Percentiles rank a stretch among this genome's conserved stretches.
Evolutionary conservation across 441 rosid genomes (phyloP).

Genomic region (Populus trichocarpa): DNA sequence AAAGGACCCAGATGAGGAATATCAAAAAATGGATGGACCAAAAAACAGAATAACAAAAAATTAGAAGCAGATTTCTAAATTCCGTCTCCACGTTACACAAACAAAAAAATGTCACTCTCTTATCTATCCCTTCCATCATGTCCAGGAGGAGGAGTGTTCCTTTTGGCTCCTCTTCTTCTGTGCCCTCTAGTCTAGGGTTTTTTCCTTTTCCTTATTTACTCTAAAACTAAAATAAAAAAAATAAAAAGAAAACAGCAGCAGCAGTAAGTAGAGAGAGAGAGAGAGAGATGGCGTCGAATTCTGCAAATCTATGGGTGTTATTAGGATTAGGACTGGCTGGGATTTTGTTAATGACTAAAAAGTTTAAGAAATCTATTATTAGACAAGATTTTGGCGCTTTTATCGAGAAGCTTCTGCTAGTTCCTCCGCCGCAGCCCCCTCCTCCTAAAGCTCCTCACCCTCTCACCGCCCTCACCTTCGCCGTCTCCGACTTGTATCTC

Average conservation of each 20-base stretch:
- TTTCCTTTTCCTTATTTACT: too few species aligned
- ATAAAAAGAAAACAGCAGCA: too few species aligned
- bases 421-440: constrained; percentile 97
- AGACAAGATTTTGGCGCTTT: constrained; percentile 94
- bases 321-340: constrained; percentile 92
- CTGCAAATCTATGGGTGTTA: constrained; percentile 84
- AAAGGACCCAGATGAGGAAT: neutral
- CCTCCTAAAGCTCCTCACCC: constrained; percentile 99
- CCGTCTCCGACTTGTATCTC: constrained; percentile 79
- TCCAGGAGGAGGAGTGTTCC: neutral
- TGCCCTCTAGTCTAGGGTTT: neutral
- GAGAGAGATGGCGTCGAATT: constrained; percentile 35
- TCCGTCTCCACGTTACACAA: neutral
- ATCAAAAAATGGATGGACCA: neutral
- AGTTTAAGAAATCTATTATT: constrained; percentile 48
- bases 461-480: constrained; percentile 77
- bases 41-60: neutral
- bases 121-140: neutral
- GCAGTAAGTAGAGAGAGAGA: neutral
- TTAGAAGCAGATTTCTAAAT: neutral
- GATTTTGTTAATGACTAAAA: constrained; percentile 53
- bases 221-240: too few species aligned
- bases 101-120: neutral
- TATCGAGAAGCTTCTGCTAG: constrained; percentile 62
- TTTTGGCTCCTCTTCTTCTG: neutral